Evolutionary conservation across 306 rosid genomes (phyloP), one percentile per base, ranked within the genome.

Genomic region (Cotoneaster glaucophyllus): DNA sequence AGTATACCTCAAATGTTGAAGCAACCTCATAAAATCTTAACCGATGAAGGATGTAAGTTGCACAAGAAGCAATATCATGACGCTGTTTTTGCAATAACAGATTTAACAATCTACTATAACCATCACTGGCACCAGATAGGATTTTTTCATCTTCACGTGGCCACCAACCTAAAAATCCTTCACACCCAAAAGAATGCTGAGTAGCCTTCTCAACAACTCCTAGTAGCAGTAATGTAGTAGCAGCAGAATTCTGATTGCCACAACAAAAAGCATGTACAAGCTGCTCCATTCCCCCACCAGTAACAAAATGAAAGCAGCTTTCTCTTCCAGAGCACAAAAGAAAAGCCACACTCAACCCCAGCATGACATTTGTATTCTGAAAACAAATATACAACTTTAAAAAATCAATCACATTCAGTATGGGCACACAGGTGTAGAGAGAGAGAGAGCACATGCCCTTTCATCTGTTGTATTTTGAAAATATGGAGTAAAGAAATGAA

Each of bases 111-210:
- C 84, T 84, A 76, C 87, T 88, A 79, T 92, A 95, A 80, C 97
- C 96, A 78, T 95, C 93, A 76, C 99, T 92, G 65, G 58, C 54
- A 74, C 97, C 85, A 78, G 92, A 77, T 39, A 90, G 92, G 43
- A 92, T 80, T 73, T 77, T 89, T 82, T 88, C 96, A 74, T 89
- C 97, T 78, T 92, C 98, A 69, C 91, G 93, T 66, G 97, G 97
- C 97, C 97, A 92, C 99, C 98, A 92, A 78, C 99, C 98, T 83
- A 95, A 84, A 82, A 92, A 90, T 45, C 93, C 93, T 85, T 92
- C 99, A 75, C 99, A 95, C 48, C 99, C 99, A 83, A 89, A 88
- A 15, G 97, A 90, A 85, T 87, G 80, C 75, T 88, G 86, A 69
- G 93, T 90, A 78, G 96, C 97, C 84, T 83, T 95, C 86, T 95